Base-by-base conservation (phyloP, 2,329 filamentous ascomycete species). In the Microdochium trichocladiopsis region DNA sequence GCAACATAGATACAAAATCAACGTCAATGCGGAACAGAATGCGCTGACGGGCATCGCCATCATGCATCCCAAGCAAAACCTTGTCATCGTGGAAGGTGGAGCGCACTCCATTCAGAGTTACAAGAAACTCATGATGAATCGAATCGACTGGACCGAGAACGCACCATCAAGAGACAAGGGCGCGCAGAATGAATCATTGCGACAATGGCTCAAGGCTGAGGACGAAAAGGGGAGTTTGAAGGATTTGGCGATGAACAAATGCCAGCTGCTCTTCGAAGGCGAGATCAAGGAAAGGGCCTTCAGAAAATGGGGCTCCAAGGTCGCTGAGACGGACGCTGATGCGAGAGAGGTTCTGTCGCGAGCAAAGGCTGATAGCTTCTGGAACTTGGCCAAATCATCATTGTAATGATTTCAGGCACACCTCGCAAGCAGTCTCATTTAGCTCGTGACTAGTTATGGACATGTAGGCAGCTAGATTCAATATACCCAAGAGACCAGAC, bases 101-200 rank as follows among this genome's bases (percentile, higher is more conserved):
- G 77, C 84, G 54, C 86, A 94, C 72, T 88, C 87, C 54, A 87
- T 94, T 66, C 84, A 83, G 50, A 86, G 86, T 56, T 97, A 93
- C 75, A 90, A 88, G 68, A 96, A 96, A 67, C 78, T 99, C 25
- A 92, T 99, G 89, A 76, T 95, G 45, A 86, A 93, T 60, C 90
- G 94, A 48, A 91, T 97, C 63, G 87, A 95, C 68, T 99, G 95
- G 94, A 88, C 87, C 2, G 92, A 97, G 66, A 96, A 95, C 60
- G 80, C 83, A 0, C 84, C 84, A 2, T 86, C 91, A 0, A 77
- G 78, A 37, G 72, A 83, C 43, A 78, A 77, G 49, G 77, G 84
- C 54, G 78, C 77, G 36, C 85, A 84, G 53, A 76, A 79, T 52
- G 52, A 52, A 53, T 79, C 80, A 1, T 76, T 84, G 48, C 83